These are phyloP conservation scores for Tieghemiomyces parasiticus DNA, from an alignment of 192 early-diverging fungal genomes.

Conservation along the genomic window DNA sequence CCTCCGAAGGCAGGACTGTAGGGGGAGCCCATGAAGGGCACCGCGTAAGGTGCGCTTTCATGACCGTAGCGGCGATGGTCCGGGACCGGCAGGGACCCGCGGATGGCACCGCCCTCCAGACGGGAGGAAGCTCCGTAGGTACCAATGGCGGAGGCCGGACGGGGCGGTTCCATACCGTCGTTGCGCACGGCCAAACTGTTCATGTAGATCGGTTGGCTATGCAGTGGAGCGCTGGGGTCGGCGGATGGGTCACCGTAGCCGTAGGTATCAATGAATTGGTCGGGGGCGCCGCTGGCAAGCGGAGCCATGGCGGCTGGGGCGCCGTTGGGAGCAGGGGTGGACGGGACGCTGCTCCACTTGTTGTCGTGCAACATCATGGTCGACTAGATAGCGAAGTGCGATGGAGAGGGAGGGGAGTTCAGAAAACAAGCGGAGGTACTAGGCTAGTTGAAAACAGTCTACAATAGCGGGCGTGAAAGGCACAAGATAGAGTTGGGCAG, in stretches of 20 bases:
- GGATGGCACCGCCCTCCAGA: not conserved
- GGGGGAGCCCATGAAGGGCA: slow-evolving; percentile 6
- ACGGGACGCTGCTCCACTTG: slow-evolving; percentile 9
- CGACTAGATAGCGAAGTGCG: not conserved
- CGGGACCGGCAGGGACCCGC: not conserved
- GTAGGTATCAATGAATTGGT: slow-evolving; percentile 6
- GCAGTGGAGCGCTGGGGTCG: not conserved
- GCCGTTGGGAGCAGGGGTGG: not conserved
- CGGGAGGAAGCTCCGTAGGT: not conserved
- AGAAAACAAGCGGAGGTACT: not conserved
- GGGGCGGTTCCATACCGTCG: slow-evolving; percentile 8
- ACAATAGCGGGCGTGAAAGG: not conserved
- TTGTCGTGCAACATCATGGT: slow-evolving; percentile 9
- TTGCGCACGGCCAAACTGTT: not conserved
- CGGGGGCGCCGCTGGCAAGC: not conserved
- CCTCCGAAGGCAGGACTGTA: not conserved
- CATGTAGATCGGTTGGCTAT: not conserved
- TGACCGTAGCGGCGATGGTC: slow-evolving; percentile 5
- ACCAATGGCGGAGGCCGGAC: slow-evolving; percentile 8
- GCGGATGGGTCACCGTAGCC: not conserved
- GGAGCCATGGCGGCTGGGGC: not conserved
- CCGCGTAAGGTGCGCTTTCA: not conserved
- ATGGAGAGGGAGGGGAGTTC: not conserved
- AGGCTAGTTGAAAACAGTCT: not conserved
- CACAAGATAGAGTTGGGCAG: not conserved